Evolutionary conservation across 495 filamentous ascomycete genomes (phyloP).

Genomic region (Tuber magnatum): DNA sequence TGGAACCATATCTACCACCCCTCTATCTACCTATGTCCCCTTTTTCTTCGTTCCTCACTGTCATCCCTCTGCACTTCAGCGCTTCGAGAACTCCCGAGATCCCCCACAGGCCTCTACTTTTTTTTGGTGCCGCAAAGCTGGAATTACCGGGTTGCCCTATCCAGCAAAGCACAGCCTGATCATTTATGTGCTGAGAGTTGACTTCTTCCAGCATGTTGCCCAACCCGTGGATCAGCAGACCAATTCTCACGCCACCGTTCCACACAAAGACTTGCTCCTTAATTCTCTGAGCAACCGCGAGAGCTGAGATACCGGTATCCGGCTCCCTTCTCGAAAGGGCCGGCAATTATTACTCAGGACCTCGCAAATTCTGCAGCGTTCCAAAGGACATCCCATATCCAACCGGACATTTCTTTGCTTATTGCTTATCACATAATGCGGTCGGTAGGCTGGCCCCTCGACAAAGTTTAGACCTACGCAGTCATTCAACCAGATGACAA

Average conservation of each 20-base stretch:
- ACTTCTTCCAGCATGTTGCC: not conserved
- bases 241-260: not conserved
- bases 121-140: not conserved
- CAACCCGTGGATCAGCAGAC: not conserved
- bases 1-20: not conserved
- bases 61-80: not conserved
- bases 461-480: not conserved
- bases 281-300: not conserved
- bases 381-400: not conserved
- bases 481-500: not conserved
- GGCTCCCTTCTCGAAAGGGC: not conserved
- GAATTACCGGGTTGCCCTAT: not conserved
- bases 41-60: not conserved
- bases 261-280: not conserved
- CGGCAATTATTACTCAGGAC: not conserved
- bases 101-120: not conserved
- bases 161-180: not conserved
- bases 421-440: not conserved
- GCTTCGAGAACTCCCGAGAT: not conserved
- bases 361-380: not conserved
- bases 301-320: not conserved
- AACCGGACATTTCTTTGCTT: not conserved
- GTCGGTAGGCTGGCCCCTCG: not conserved
- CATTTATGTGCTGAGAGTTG: not conserved
- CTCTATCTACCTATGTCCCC: not conserved